These are phyloP conservation scores for Ceratobasidium sp. DNA, from an alignment of 1,284 basidiomycete species.

Conservation along the genomic window DNA sequence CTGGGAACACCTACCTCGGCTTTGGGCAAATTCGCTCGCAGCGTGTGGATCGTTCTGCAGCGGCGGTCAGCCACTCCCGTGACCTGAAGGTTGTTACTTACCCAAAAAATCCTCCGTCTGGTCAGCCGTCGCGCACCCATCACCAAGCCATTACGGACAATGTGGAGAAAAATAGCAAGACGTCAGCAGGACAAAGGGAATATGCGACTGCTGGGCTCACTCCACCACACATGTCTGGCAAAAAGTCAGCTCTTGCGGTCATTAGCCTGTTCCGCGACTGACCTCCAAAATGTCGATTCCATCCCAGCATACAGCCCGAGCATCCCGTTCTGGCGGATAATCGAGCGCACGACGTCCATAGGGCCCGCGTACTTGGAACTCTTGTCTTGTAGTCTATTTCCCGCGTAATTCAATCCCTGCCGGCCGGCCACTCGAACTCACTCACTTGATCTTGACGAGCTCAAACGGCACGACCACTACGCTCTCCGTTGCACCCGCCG, in stretches of 20 bases:
- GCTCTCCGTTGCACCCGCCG: constrained; percentile 95
- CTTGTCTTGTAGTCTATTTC: constrained; percentile 86
- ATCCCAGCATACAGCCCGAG: constrained; percentile 90
- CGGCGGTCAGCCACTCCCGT: background rate
- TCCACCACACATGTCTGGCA: constrained; percentile 83
- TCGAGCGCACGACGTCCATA: constrained; percentile 86
- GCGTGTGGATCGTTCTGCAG: constrained; percentile 39
- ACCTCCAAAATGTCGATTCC: constrained; percentile 97
- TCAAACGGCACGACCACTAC: constrained; percentile 95
- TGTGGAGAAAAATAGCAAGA: background rate
- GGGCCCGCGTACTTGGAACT: constrained; percentile 71
- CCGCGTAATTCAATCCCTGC: constrained; percentile 12
- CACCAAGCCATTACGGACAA: background rate
- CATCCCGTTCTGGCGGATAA: constrained; percentile 79
- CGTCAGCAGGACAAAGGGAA: background rate
- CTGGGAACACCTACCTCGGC: constrained; percentile 66
- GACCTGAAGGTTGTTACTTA: constrained; percentile 39
- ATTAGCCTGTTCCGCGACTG: constrained; percentile 43
- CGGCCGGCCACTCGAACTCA: too few species aligned
- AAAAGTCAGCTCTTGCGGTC: constrained; percentile 7
- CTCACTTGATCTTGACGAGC: constrained; percentile 89
- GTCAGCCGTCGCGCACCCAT: constrained; percentile 33
- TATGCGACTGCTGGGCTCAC: constrained; percentile 46
- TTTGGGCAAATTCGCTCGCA: constrained; percentile 82
- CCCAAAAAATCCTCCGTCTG: constrained; percentile 90